Evolutionary conservation across 139 green algal species (phyloP).

Genomic region (Coelastrella sp.): DNA sequence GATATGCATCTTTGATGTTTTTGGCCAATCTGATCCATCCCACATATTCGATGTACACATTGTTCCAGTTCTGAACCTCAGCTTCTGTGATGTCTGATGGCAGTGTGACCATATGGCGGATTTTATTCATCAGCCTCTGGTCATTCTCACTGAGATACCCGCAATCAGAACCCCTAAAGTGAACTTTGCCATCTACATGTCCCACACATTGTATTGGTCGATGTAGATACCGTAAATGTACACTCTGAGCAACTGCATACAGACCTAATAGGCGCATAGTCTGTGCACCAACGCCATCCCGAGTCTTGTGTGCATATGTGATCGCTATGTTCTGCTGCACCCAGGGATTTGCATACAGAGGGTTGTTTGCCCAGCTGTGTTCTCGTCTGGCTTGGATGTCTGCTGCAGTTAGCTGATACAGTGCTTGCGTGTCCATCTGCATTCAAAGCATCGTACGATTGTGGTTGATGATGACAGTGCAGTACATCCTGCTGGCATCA

Average conservation of each 20-base stretch:
- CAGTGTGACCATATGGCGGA: constrained; percentile 1
- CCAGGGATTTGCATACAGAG: neutral
- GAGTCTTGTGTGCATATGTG: neutral
- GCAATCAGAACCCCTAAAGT: constrained; percentile 8
- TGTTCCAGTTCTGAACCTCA: neutral
- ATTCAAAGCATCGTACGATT: no score
- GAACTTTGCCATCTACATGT: constrained; percentile 11
- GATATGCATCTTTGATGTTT: neutral
- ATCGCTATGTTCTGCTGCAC: constrained; percentile 14
- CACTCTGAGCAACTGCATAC: constrained; percentile 4
- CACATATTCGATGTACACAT: neutral
- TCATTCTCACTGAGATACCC: neutral
- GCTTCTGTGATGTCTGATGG: constrained; percentile 4
- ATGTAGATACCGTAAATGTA: neutral
- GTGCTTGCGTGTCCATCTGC: neutral
- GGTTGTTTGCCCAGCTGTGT: neutral
- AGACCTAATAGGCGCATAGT: constrained; percentile 13
- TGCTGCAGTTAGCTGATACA: neutral
- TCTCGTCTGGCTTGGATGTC: neutral
- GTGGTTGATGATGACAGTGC: no score
- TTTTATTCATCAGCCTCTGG: neutral
- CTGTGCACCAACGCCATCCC: constrained; percentile 5
- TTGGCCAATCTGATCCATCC: neutral
- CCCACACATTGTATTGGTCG: neutral
- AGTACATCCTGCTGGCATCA: no score